A percentile compares a stretch with the other conserved stretches of the same genome.
These are phyloP conservation scores for Suillus americanus DNA, from an alignment of 768 basidiomycete species.

Conservation along the genomic window DNA sequence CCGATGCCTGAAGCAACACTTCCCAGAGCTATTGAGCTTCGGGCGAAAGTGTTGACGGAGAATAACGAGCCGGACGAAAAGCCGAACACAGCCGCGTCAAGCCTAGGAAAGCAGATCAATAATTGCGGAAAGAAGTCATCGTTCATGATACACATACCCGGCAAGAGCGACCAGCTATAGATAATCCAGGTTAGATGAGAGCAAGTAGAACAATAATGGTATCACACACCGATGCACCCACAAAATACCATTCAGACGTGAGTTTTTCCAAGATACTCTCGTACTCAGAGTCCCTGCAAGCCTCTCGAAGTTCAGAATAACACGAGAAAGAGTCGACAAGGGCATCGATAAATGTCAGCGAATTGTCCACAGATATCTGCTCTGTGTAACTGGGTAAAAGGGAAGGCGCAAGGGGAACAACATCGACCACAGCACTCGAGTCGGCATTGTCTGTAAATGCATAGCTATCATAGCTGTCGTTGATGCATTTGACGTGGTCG, in stretches of 20 bases:
- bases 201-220: background rate
- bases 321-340: slow-evolving; percentile 52
- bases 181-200: background rate
- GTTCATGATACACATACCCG: slow-evolving; percentile 39
- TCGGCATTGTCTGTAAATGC: background rate
- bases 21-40: slow-evolving; percentile 54
- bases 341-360: slow-evolving; percentile 32
- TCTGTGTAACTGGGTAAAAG: slow-evolving; percentile 47
- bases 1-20: slow-evolving; percentile 65
- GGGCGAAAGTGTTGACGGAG: slow-evolving; percentile 44
- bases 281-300: slow-evolving; percentile 43
- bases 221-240: slow-evolving; percentile 56
- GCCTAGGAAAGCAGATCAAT: slow-evolving; percentile 18
- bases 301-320: slow-evolving; percentile 52
- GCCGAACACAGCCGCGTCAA: slow-evolving; percentile 62
- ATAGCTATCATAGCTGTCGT: background rate
- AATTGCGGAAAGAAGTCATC: slow-evolving; percentile 6
- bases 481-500: slow-evolving; percentile 12
- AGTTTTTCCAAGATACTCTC: slow-evolving; percentile 49
- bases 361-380: slow-evolving; percentile 30
- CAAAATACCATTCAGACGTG: slow-evolving; percentile 62
- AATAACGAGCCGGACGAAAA: slow-evolving; percentile 56
- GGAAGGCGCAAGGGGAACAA: slow-evolving; percentile 34
- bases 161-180: slow-evolving; percentile 58
- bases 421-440: background rate